Conservation (phyloP, 306 rosid genomes). For the Urtica urens region DNA sequence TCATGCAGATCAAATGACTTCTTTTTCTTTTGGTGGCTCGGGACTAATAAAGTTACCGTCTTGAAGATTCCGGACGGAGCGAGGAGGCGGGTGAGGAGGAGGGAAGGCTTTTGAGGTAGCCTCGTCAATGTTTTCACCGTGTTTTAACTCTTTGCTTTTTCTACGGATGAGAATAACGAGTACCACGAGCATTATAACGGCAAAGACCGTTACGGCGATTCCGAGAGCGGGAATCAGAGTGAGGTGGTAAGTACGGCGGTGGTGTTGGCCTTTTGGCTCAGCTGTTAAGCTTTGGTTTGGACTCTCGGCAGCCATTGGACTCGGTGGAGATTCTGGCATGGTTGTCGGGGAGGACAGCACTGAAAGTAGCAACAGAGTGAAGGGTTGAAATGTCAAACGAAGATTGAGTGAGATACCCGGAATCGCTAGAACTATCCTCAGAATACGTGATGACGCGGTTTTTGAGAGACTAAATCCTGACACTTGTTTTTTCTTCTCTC, state of each 20-base stretch:
- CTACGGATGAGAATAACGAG: conserved; percentile 71
- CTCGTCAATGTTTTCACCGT: conserved; percentile 36
- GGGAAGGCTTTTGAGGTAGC: conserved; percentile 42
- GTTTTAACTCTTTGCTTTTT: conserved; percentile 67
- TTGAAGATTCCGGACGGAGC: conserved; percentile 55
- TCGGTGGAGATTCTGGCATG: conserved; percentile 62
- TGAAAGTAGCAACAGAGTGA: conserved; percentile 46
- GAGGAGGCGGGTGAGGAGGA: conserved; percentile 34
- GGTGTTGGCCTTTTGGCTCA: conserved; percentile 32
- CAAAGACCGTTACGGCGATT: conserved; percentile 61
- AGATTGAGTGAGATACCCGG: neutral
- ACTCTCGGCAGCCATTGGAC: conserved; percentile 55
- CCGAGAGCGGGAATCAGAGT: conserved; percentile 65
- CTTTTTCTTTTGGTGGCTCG: neutral
- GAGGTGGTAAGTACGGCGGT: conserved; percentile 55
- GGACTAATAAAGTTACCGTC: conserved; percentile 48
- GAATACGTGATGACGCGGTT: too few relatives aligned
- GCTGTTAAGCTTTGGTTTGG: conserved; percentile 49
- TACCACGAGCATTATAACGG: conserved; percentile 55
- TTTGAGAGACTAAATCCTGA: too few relatives aligned
- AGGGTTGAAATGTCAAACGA: too few relatives aligned
- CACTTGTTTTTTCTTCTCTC: too few relatives aligned
- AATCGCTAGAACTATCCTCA: neutral
- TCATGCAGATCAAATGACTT: conserved; percentile 1
- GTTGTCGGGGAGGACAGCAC: conserved; percentile 44